These are phyloP conservation scores for Sordariomycetes sp. DNA, from an alignment of 2,329 filamentous ascomycete species.

Conservation along the genomic window DNA sequence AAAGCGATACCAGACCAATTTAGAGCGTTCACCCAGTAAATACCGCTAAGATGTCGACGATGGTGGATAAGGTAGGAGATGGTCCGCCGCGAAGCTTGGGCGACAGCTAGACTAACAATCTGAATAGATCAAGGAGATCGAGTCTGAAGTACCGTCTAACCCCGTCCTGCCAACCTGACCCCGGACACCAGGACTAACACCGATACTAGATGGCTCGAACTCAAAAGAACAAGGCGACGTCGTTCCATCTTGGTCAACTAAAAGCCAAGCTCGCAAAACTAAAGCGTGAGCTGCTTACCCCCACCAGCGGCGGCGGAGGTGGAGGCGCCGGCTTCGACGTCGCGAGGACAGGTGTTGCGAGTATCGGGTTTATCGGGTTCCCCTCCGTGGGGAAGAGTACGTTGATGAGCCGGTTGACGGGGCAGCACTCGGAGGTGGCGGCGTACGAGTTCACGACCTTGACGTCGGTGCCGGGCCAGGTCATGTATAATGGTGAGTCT, in stretches of 20 bases:
- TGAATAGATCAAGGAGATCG: slow-evolving; percentile 83
- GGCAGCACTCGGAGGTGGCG: slow-evolving; percentile 92
- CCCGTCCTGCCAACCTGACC: background rate
- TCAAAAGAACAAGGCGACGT: slow-evolving; percentile 95
- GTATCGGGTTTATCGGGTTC: slow-evolving; percentile 95
- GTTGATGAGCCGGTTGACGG: slow-evolving; percentile 87
- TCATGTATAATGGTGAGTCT: slow-evolving; percentile 70
- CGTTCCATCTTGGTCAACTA: slow-evolving; percentile 86
- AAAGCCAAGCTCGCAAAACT: slow-evolving; percentile 98
- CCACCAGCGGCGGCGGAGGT: slow-evolving; percentile 73
- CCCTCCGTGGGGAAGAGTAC: slow-evolving; percentile 98
- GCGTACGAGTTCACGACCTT: slow-evolving; percentile 98
- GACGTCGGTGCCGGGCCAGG: slow-evolving; percentile 93
- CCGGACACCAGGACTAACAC: background rate
- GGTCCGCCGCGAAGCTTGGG: background rate
- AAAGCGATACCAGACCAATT: background rate
- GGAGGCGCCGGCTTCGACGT: slow-evolving; percentile 91
- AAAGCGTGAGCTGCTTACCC: slow-evolving; percentile 89
- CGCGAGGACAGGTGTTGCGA: slow-evolving; percentile 91
- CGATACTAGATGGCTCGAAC: slow-evolving; percentile 72
- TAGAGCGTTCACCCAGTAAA: background rate
- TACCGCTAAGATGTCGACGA: slow-evolving; percentile 72
- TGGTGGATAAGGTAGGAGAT: slow-evolving; percentile 75
- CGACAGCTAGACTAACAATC: slow-evolving; percentile 17
- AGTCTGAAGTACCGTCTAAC: slow-evolving; percentile 61